These are phyloP conservation scores for Syzygium malaccense DNA, from an alignment of 441 rosid genomes.

Conservation along the genomic window DNA sequence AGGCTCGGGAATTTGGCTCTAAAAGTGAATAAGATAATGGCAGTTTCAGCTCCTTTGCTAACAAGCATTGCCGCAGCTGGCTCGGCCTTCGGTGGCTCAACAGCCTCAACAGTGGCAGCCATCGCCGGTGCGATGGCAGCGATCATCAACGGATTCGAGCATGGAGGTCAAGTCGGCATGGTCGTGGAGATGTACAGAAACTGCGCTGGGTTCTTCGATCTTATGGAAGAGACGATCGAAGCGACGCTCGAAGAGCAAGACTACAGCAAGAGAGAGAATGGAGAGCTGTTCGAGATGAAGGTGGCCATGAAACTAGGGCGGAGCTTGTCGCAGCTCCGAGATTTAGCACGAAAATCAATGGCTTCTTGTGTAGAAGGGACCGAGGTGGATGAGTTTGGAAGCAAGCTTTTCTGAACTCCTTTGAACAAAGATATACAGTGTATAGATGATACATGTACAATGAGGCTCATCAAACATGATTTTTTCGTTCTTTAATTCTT, in stretches of 20 bases:
- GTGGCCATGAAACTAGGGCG: constrained; percentile 7
- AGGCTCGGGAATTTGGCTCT: constrained; percentile 4
- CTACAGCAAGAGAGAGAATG: constrained; percentile 1
- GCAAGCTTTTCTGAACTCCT: constrained; percentile 5
- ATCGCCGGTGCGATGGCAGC: not conserved
- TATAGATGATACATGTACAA: not conserved
- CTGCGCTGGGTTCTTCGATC: not conserved
- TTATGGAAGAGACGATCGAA: not conserved
- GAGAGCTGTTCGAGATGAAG: constrained; percentile 3
- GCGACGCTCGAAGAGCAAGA: not conserved
- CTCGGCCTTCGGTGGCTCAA: not conserved
- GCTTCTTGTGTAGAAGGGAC: not conserved
- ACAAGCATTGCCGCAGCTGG: not conserved
- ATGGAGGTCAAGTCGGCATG: constrained; percentile 8
- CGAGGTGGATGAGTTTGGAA: constrained; percentile 3
- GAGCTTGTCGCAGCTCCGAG: constrained; percentile 9
- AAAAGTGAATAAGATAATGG: constrained; percentile 4
- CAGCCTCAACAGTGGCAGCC: not conserved
- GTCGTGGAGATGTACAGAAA: constrained; percentile 13
- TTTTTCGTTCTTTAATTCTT: not conserved
- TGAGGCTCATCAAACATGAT: not conserved
- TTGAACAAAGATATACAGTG: not conserved
- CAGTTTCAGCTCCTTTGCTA: not conserved
- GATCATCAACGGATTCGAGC: not conserved
- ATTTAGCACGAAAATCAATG: constrained; percentile 4